These are phyloP conservation scores for Lentinus tigrinus DNA, from an alignment of 768 basidiomycete species.

Conservation along the genomic window DNA sequence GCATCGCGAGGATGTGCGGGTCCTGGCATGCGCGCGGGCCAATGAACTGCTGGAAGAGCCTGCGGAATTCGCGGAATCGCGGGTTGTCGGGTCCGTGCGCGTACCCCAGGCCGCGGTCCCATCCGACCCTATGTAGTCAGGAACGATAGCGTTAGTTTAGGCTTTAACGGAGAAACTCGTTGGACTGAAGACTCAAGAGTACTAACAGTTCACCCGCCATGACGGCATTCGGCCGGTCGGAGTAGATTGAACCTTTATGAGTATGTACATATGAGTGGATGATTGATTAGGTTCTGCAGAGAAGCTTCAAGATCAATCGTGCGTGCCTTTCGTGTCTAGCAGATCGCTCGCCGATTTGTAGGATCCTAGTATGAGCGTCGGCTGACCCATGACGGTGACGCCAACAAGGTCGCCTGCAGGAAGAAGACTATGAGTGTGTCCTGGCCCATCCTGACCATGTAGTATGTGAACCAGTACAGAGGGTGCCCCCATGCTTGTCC, in stretches of 20 bases:
- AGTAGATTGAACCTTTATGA: slow-evolving; percentile 32
- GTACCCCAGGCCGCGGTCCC: slow-evolving; percentile 36
- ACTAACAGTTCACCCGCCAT: slow-evolving; percentile 35
- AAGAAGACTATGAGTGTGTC: background rate
- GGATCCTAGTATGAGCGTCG: slow-evolving; percentile 28
- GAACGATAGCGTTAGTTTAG: background rate
- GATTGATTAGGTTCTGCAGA: background rate
- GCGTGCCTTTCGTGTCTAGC: slow-evolving; percentile 27
- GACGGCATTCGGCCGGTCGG: slow-evolving; percentile 30
- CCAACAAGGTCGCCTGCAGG: slow-evolving; percentile 27
- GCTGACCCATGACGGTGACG: slow-evolving; percentile 27
- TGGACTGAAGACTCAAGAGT: background rate
- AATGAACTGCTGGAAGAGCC: slow-evolving; percentile 33
- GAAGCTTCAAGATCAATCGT: background rate
- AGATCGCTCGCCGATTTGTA: slow-evolving; percentile 28
- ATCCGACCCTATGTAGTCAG: slow-evolving; percentile 30
- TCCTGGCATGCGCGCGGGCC: slow-evolving; percentile 30
- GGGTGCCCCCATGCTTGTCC: too few relatives aligned
- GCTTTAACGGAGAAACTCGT: background rate
- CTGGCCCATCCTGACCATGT: too few relatives aligned
- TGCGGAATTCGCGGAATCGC: slow-evolving; percentile 36
- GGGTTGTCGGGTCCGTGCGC: slow-evolving; percentile 29
- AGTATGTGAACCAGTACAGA: too few relatives aligned
- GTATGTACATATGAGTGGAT: background rate
- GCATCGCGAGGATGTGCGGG: slow-evolving; percentile 14